Percentiles rank a stretch among this genome's conserved stretches.
phyloP scores from a whole-genome alignment of 2,329 filamentous ascomycete genomes.

The Fusarium tupiense region DNA sequence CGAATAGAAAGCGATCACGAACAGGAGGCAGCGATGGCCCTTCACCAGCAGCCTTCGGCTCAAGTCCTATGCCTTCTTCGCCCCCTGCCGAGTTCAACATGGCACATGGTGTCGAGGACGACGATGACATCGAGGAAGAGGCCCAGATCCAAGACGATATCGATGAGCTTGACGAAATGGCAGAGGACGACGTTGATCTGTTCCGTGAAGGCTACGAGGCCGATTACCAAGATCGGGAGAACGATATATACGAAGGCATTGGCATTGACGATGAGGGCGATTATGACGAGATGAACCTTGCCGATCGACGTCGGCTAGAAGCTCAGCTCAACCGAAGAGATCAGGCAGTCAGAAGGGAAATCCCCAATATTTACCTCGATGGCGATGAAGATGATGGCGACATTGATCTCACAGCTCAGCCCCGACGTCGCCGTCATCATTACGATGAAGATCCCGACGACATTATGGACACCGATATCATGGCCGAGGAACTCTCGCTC shows the following conservation, averaged over 20 bases:
- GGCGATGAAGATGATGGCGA: constrained; percentile 88
- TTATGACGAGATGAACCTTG: constrained; percentile 75
- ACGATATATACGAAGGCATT: constrained; percentile 74
- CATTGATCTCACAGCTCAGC: constrained; percentile 85
- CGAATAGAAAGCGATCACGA: constrained; percentile 66
- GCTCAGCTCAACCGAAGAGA: constrained; percentile 78
- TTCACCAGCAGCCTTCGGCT: constrained; percentile 62
- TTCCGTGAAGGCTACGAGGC: constrained; percentile 79
- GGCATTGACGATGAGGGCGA: constrained; percentile 83
- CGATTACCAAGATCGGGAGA: constrained; percentile 74
- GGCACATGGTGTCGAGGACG: constrained; percentile 73
- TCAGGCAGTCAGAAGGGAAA: constrained; percentile 73
- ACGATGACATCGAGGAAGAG: constrained; percentile 78
- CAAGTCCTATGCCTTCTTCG: constrained; percentile 73
- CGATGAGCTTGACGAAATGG: constrained; percentile 82
- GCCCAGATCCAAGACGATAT: constrained; percentile 76
- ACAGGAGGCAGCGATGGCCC: constrained; percentile 60
- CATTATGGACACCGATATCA: constrained; percentile 90
- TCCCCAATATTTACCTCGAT: constrained; percentile 78
- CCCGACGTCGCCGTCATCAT: constrained; percentile 83
- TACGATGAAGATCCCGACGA: constrained; percentile 97
- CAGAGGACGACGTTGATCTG: constrained; percentile 82
- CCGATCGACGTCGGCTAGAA: constrained; percentile 75
- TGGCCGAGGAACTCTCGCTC: constrained; percentile 93
- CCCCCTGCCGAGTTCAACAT: constrained; percentile 69